A percentile compares a stretch with the other conserved stretches of the same genome.
Conservation (phyloP, 2,329 filamentous ascomycete genomes). For the Diaporthe australafricana region DNA sequence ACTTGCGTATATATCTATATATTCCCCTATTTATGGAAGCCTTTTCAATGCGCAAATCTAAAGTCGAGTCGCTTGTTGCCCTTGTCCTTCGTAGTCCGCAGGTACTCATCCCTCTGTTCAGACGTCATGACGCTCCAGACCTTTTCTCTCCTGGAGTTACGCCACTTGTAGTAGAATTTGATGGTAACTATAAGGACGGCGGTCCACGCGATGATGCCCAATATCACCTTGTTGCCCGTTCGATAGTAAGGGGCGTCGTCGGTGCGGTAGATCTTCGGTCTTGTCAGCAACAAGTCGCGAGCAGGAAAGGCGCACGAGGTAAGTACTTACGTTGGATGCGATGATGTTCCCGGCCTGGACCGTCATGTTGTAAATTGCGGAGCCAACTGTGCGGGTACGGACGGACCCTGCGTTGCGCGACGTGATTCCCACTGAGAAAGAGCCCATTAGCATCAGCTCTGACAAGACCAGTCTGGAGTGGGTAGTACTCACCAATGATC, state of each 20-base stretch:
- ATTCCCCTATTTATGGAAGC: not conserved
- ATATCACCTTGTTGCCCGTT: slow-evolving; percentile 53
- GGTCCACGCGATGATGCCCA: slow-evolving; percentile 53
- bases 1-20: not conserved
- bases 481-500: slow-evolving; percentile 44
- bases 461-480: accelerated
- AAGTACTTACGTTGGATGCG: slow-evolving; percentile 49
- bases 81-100: slow-evolving; percentile 54
- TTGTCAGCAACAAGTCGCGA: not conserved
- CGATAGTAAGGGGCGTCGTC: slow-evolving; percentile 61
- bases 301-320: not conserved
- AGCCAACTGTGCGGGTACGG: slow-evolving; percentile 70
- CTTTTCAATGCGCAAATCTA: slow-evolving; percentile 45
- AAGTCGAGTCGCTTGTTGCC: slow-evolving; percentile 54
- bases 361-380: slow-evolving; percentile 70
- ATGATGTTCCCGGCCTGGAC: slow-evolving; percentile 58
- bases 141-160: slow-evolving; percentile 44
- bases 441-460: not conserved
- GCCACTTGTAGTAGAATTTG: slow-evolving; percentile 47
- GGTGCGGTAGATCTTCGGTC: slow-evolving; percentile 44
- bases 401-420: slow-evolving; percentile 73
- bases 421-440: slow-evolving; percentile 66
- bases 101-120: slow-evolving; percentile 51
- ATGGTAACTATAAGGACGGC: slow-evolving; percentile 46
- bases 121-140: slow-evolving; percentile 45